Conservation (phyloP, 2,329 filamentous ascomycete genomes). For the Botrytis hyacinthi region DNA sequence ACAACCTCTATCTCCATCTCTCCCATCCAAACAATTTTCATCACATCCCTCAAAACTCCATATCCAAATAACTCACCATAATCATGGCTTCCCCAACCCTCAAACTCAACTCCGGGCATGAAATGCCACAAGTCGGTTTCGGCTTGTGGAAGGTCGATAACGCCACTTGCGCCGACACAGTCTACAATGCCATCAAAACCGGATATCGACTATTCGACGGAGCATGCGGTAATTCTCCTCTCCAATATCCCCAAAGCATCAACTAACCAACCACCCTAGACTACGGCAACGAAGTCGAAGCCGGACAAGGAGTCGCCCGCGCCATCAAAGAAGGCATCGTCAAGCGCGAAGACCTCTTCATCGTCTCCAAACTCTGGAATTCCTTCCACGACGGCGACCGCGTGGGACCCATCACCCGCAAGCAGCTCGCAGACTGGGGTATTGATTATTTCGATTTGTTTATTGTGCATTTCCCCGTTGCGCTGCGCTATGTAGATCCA, state of each 20-base stretch:
- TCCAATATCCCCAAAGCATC: not conserved
- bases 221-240: conserved; percentile 48
- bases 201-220: conserved; percentile 62
- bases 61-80: not conserved
- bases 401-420: conserved; percentile 72
- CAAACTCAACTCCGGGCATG: conserved; percentile 47
- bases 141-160: conserved; percentile 70
- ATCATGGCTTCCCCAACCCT: conserved; percentile 41
- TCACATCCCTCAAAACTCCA: too few relatives aligned
- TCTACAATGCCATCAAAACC: conserved; percentile 64
- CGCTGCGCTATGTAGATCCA: conserved; percentile 82
- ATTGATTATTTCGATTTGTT: conserved; percentile 89
- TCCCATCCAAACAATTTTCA: not conserved
- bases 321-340: conserved; percentile 80
- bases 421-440: conserved; percentile 78
- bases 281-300: conserved; percentile 80
- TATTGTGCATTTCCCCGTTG: conserved; percentile 85
- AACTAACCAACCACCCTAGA: conserved; percentile 47
- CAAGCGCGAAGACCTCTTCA: conserved; percentile 84
- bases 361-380: conserved; percentile 93
- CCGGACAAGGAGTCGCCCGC: conserved; percentile 71
- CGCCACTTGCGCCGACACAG: conserved; percentile 60
- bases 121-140: conserved; percentile 62
- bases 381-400: conserved; percentile 79
- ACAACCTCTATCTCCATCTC: not conserved